Percentiles rank a stretch among this genome's conserved stretches.
phyloP scores from a whole-genome alignment of 768 basidiomycete genomes.

The Cantharellus cinnabarinus region DNA sequence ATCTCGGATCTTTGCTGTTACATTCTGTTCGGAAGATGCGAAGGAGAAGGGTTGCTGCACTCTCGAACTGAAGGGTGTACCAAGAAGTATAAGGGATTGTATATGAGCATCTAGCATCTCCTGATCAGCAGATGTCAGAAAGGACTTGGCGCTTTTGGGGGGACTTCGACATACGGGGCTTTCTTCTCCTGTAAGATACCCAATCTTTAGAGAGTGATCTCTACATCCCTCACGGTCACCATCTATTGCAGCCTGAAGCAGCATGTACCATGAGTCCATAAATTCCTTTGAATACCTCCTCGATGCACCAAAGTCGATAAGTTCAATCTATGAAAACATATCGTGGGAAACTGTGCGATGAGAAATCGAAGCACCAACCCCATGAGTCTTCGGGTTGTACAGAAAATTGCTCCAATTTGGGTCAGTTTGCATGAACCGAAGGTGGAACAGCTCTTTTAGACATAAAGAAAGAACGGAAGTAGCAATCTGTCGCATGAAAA shows the following conservation, averaged over 20 bases:
- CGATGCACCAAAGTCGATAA: constrained; percentile 94
- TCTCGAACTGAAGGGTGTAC: constrained; percentile 54
- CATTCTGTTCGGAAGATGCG: constrained; percentile 26
- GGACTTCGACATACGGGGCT: constrained; percentile 32
- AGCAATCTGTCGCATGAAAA: constrained; percentile 42
- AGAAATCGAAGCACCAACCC: constrained; percentile 22
- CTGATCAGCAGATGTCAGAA: constrained; percentile 19
- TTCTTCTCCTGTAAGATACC: constrained; percentile 82
- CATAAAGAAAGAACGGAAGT: constrained; percentile 65
- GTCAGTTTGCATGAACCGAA: constrained; percentile 92
- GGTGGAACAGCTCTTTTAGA: constrained; percentile 74
- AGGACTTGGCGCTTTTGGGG: neutral
- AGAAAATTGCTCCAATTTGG: constrained; percentile 98
- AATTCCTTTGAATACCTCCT: constrained; percentile 68
- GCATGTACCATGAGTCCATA: constrained; percentile 66
- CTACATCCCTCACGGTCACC: constrained; percentile 49
- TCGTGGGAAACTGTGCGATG: neutral
- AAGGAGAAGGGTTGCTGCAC: constrained; percentile 64
- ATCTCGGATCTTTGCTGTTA: constrained; percentile 56
- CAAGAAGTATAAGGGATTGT: constrained; percentile 62
- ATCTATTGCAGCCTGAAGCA: constrained; percentile 62
- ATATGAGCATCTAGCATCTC: constrained; percentile 76
- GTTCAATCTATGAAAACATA: constrained; percentile 32
- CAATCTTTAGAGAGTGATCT: constrained; percentile 56
- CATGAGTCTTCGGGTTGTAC: constrained; percentile 47